Evolutionary conservation across 306 rosid species (phyloP).

Genomic region (Citrullus colocynthis): DNA sequence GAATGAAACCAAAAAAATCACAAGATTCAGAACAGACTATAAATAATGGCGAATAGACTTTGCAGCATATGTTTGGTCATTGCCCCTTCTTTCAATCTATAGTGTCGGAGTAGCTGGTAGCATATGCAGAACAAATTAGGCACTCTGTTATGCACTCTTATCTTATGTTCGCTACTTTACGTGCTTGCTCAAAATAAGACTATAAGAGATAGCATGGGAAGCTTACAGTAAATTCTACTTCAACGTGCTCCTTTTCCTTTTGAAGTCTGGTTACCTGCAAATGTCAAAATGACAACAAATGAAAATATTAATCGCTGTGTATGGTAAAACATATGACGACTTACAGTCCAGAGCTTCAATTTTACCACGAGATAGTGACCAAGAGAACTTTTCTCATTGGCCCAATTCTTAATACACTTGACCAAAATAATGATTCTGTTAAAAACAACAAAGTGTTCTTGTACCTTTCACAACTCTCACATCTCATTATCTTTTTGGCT

Average conservation of each 20-base stretch:
- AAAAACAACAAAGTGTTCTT: not conserved
- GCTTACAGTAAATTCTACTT: slow-evolving; percentile 85
- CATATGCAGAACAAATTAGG: not conserved
- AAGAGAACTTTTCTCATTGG: not conserved
- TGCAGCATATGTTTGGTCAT: not conserved
- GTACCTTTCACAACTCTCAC: not conserved
- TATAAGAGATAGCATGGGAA: not conserved
- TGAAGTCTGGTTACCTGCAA: slow-evolving; percentile 66
- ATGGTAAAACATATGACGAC: not conserved
- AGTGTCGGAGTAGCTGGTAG: not conserved
- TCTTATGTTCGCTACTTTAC: not conserved
- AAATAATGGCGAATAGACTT: not conserved
- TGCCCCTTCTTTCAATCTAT: not conserved
- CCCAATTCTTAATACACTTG: not conserved
- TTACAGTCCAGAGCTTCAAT: not conserved
- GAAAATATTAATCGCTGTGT: not conserved
- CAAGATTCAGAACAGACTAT: not conserved
- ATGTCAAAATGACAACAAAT: not conserved
- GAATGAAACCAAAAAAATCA: not conserved
- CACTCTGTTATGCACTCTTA: not conserved
- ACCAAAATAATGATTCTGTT: not conserved
- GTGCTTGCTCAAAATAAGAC: not conserved
- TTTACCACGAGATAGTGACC: not conserved
- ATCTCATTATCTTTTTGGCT: not conserved
- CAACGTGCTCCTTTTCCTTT: slow-evolving; percentile 85